A percentile compares a stretch with the other conserved stretches of the same genome.
These are phyloP conservation scores for Beauveria sp. DNA, from an alignment of 2,329 filamentous ascomycete genomes.

Conservation along the genomic window DNA sequence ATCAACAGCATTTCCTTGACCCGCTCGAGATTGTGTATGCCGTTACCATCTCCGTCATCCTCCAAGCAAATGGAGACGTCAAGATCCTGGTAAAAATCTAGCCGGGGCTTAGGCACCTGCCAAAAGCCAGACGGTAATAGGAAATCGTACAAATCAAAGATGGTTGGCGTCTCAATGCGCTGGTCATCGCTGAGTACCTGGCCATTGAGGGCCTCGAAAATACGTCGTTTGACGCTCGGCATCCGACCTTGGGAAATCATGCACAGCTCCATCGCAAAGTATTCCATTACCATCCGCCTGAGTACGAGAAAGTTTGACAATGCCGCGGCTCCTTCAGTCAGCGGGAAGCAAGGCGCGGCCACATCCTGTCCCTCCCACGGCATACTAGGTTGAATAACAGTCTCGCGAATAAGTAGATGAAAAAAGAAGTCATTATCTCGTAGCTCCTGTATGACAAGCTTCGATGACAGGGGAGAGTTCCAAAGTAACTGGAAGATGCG, in stretches of 20 bases:
- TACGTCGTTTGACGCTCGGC: constrained; percentile 60
- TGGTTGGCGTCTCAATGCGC: constrained; percentile 58
- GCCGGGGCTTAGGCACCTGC: constrained; percentile 41
- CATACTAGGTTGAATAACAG: constrained; percentile 60
- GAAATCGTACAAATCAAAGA: constrained; percentile 94
- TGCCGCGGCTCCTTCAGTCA: constrained; percentile 57
- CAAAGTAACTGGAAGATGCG: constrained; percentile 75
- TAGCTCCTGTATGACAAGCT: constrained; percentile 70
- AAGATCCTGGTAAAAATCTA: constrained; percentile 56
- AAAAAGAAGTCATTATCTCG: constrained; percentile 75
- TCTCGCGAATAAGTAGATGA: constrained; percentile 63
- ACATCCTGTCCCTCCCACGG: constrained; percentile 66
- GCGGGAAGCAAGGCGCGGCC: constrained; percentile 57
- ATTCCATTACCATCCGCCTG: constrained; percentile 73
- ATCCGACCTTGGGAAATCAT: constrained; percentile 63
- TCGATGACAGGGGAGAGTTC: constrained; percentile 71
- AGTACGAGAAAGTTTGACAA: constrained; percentile 72
- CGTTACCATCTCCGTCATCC: constrained; percentile 47
- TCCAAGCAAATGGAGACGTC: constrained; percentile 60
- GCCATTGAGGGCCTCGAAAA: constrained; percentile 70
- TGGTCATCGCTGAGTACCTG: constrained; percentile 60
- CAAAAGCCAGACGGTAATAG: constrained; percentile 49
- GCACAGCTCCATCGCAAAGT: constrained; percentile 78
- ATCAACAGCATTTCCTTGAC: constrained; percentile 68
- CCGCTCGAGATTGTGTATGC: constrained; percentile 61